Percentiles rank a stretch among this genome's conserved stretches.
Evolutionary conservation across 345 rosid species (phyloP).

Genomic region (Leavenworthia alabamica): DNA sequence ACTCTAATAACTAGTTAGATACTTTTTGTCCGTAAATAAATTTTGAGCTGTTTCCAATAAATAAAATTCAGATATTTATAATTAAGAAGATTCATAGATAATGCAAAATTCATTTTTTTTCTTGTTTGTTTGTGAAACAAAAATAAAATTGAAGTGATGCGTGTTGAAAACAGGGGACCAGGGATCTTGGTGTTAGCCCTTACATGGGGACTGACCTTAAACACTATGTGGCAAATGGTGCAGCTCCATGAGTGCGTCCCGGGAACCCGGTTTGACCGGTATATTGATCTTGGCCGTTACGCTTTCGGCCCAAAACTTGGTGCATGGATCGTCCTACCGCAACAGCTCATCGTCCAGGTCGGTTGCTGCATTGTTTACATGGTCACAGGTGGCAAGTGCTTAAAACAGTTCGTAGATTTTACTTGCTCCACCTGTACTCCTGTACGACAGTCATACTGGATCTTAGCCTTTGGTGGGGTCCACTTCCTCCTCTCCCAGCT

Average conservation of each 20-base stretch:
- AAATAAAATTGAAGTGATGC: neutral
- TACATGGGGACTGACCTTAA: conserved; percentile 84
- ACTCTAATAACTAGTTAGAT: neutral
- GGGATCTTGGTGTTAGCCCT: conserved; percentile 53
- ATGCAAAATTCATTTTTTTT: neutral
- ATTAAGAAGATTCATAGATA: neutral
- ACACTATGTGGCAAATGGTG: conserved; percentile 98
- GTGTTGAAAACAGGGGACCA: conserved; percentile 64
- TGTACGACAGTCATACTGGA: conserved; percentile 77
- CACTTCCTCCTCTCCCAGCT: conserved; percentile 91
- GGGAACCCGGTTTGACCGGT: conserved; percentile 83
- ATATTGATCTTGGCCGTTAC: conserved; percentile 74
- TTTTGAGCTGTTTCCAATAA: neutral
- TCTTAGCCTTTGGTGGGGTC: conserved; percentile 71
- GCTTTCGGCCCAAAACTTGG: conserved; percentile 83
- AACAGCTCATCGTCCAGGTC: conserved; percentile 86
- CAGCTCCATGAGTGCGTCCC: conserved; percentile 90
- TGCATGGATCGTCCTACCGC: conserved; percentile 87
- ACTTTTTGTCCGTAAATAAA: neutral
- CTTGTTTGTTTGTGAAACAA: neutral
- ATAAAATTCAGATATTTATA: neutral
- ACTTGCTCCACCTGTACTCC: conserved; percentile 58
- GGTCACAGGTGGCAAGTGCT: conserved; percentile 97
- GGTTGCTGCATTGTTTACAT: conserved; percentile 92
- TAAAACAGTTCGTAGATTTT: conserved; percentile 77